Base-by-base conservation (phyloP, 2,329 filamentous ascomycete genomes). In the Myriosclerotinia scirpicola region DNA sequence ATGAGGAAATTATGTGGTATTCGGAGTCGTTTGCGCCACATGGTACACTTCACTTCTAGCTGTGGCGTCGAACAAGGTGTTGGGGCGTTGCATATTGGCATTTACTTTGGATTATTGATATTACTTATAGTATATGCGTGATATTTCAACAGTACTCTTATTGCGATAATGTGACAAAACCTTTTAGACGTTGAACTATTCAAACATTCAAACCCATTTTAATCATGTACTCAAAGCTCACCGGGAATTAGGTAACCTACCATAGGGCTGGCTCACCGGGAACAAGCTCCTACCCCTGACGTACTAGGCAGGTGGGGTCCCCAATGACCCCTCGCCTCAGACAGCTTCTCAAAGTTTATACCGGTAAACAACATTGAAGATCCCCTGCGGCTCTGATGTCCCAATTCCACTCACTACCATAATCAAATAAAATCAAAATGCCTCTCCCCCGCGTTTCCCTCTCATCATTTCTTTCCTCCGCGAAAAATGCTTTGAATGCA, bases 381-480 rank as follows among this genome's bases (percentile, higher is more conserved):
- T 15, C 22, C 6, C 46, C 30, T 20, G 12, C 17, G 30, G 22
- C 38, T 40, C 22, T 11, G 5, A 36, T 60, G 14, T 36, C 30
- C 12, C n/a, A 56, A 22, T 42, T 11, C 22, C 22, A 2, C 2
- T n/a, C 14, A 9, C 12, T 8, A 38, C n/a, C 46, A 38, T 44
- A 26, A 26, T 26, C 26, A 26, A 26, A 26, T 26, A 26, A 26
- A 22, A 22, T 17, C 56, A 69, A 48, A n/a, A 75, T 76, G 73
- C 68, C 73, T 65, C 67, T 69, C n/a, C 70, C 71, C n/a, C 73
- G 74, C 20, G 69, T 68, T 7, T 82, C 84, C 0, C 76, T 88
- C 46, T 75, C 78, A 44, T 76, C 79, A 22, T 88, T 88, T 71
- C 78, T 88, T 6, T 77, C 80, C 5, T 77, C 78, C 0, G 85